A percentile compares a stretch with the other conserved stretches of the same genome.
Conservation (phyloP, 495 filamentous ascomycete genomes). For the Filosporella fistucella region DNA sequence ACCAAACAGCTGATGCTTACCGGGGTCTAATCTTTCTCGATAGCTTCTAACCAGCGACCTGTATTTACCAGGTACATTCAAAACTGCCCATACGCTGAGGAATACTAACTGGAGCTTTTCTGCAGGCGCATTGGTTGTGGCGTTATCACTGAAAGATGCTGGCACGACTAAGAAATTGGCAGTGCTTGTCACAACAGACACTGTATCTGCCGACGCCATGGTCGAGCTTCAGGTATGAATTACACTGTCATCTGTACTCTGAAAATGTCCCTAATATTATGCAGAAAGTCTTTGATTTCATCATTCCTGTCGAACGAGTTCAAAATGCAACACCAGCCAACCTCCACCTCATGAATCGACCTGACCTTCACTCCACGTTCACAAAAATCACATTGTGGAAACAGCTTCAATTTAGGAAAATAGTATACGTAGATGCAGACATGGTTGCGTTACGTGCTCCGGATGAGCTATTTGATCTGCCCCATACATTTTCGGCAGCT, state of each 20-base stretch:
- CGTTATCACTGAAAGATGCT: conserved; percentile 90
- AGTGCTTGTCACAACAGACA: conserved; percentile 75
- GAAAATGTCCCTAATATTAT: conserved; percentile 6
- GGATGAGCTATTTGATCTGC: conserved; percentile 83
- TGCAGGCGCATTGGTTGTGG: conserved; percentile 76
- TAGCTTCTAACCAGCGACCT: conserved; percentile 86
- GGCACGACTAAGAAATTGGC: conserved; percentile 83
- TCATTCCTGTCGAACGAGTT: conserved; percentile 79
- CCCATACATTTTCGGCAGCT: conserved; percentile 77
- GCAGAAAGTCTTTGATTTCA: conserved; percentile 80
- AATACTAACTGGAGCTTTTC: conserved; percentile 18
- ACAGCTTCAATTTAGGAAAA: conserved; percentile 80
- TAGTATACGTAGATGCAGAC: conserved; percentile 92
- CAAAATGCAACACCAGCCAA: conserved; percentile 74
- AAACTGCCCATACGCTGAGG: conserved; percentile 11
- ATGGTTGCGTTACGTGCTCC: conserved; percentile 80
- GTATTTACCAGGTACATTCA: conserved; percentile 77
- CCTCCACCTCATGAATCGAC: conserved; percentile 85
- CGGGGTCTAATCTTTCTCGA: too few relatives aligned
- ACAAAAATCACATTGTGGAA: conserved; percentile 97
- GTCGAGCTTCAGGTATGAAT: conserved; percentile 67
- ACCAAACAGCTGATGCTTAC: too few relatives aligned
- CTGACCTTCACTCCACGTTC: conserved; percentile 85
- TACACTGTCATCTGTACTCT: conserved; percentile 16
- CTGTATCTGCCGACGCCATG: conserved; percentile 65